A percentile compares a stretch with the other conserved stretches of the same genome.
Evolutionary conservation across 2,329 filamentous ascomycete genomes (phyloP).

Genomic region (Xylariaceae sp.): DNA sequence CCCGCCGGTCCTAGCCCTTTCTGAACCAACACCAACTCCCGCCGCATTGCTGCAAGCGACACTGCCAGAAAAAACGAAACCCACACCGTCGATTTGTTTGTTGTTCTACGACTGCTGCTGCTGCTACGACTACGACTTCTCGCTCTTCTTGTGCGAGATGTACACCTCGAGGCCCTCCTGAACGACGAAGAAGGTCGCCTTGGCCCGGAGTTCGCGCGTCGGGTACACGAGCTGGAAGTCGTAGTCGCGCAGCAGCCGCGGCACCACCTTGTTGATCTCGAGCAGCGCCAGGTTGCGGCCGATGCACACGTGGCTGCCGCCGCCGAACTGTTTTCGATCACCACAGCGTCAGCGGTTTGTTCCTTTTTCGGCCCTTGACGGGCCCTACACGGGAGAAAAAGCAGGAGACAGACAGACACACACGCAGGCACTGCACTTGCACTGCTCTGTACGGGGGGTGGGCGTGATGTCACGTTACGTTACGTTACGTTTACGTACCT

Average conservation of each 20-base stretch:
- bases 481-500: constrained; percentile 43
- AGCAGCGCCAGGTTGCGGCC: constrained; percentile 57
- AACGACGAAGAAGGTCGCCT: constrained; percentile 62
- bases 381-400: not conserved
- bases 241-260: constrained; percentile 57
- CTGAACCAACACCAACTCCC: no score
- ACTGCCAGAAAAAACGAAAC: no score
- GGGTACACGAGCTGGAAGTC: constrained; percentile 56
- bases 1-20: not conserved
- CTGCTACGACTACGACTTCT: constrained; percentile 8
- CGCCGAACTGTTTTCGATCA: constrained; percentile 48
- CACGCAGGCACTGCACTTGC: no score
- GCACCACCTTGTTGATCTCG: constrained; percentile 63
- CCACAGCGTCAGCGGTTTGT: constrained; percentile 3
- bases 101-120: not conserved
- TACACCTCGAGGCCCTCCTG: constrained; percentile 59
- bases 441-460: no score
- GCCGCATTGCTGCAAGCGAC: no score
- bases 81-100: no score
- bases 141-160: constrained; percentile 40
- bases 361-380: not conserved
- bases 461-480: no score
- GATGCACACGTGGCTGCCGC: constrained; percentile 57
- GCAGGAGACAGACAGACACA: not conserved
- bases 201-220: constrained; percentile 51